Evolutionary conservation across 163 green algal species (phyloP).

Genomic region (Prototheca wickerhamii): DNA sequence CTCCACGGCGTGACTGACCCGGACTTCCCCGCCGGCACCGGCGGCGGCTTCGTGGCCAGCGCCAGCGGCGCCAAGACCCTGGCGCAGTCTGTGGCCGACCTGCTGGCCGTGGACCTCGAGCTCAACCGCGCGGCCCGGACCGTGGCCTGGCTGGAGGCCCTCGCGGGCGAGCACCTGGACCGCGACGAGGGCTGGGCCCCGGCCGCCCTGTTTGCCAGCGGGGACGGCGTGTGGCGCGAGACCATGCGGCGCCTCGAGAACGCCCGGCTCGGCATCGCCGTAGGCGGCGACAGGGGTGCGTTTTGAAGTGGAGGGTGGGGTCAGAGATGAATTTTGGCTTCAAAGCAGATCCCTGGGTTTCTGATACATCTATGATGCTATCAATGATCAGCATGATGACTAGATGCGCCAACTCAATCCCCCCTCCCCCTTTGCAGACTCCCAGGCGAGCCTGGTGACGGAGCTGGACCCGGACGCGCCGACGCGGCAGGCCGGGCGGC

Average conservation of each 20-base stretch:
- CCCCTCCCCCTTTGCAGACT: background rate
- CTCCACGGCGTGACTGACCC: constrained; percentile 40
- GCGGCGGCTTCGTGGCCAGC: constrained; percentile 17
- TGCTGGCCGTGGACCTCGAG: constrained; percentile 21
- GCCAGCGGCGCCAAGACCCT: constrained; percentile 21
- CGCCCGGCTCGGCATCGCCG: background rate
- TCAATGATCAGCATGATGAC: too few species aligned
- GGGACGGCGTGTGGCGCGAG: constrained; percentile 47
- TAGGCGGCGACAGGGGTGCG: background rate
- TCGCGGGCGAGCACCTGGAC: constrained; percentile 38
- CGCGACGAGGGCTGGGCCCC: background rate
- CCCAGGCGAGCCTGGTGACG: constrained; percentile 17
- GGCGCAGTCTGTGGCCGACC: constrained; percentile 22
- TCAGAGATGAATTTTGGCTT: too few species aligned
- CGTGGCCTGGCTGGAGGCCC: constrained; percentile 67
- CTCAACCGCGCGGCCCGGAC: constrained; percentile 48
- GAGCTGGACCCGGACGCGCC: constrained; percentile 71
- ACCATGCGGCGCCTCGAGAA: constrained; percentile 29
- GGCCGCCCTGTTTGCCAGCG: constrained; percentile 1
- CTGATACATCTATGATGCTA: too few species aligned
- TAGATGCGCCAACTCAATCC: too few species aligned
- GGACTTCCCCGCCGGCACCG: constrained; percentile 31
- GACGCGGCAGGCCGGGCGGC: constrained; percentile 25
- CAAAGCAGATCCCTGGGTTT: too few species aligned
- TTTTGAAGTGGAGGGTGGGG: too few species aligned